Base-by-base conservation (phyloP, 2,329 filamentous ascomycete species). In the Exophiala spinifera region DNA sequence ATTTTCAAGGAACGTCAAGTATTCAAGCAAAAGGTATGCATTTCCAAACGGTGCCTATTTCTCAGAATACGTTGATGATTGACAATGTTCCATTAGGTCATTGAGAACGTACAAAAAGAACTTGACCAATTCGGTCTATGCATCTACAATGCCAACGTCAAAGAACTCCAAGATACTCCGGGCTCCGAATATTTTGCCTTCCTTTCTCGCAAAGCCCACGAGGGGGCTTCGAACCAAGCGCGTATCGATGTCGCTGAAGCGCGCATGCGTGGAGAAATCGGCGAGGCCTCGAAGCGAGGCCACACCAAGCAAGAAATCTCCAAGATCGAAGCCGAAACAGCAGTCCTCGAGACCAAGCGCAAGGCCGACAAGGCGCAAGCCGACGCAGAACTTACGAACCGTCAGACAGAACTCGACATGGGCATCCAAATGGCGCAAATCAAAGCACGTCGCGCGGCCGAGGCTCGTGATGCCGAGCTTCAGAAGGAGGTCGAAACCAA, bases 301-400 rank as follows among this genome's bases (percentile, higher is more conserved):
- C 81, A 88, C 65, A 87, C 91, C 59, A 90, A 94, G 68, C 88
- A 91, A 51, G 87, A 91, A 66, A 88, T 95, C 39, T 88, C 89
- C 63, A 92, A 91, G 76, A 95, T 95, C 73, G 83, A 91, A 69
- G 89, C 89, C 61, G 85, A 89, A 64, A 95, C 89, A 1, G 88
- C 89, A 1, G 88, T 94, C 1, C 81, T 89, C 57, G 90, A 92
- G 75, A 94, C 89, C 0, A 85, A 92, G 67, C 85, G 89, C 46
- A 90, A 92, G 67, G 85, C 87, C 43, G 88, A 94, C 73, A 89
- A 89, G 58, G 87, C 88, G 2, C 73, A 81, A 44, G 90, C 90
- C 40, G 89, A 94, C 67, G 87, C 89, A 10, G 84, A 84, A 51
- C 81, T 95, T 49, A 81, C 84, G 34, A 89, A 86, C 15, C 80